Base-by-base conservation (phyloP, 768 basidiomycete species). In the Scleroderma citrinum region DNA sequence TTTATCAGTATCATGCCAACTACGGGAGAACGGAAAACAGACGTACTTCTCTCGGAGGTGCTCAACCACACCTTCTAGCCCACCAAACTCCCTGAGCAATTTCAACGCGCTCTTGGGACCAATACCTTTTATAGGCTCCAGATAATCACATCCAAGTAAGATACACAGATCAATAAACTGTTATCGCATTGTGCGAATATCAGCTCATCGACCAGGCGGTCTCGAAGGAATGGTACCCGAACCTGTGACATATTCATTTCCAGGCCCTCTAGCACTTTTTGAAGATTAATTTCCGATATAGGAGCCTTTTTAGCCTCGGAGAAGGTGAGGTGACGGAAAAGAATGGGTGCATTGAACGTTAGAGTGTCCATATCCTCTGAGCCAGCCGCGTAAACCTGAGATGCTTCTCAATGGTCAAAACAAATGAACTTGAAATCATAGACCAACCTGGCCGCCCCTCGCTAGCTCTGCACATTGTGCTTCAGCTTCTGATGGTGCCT, bases 311-410 rank as follows among this genome's bases (percentile, higher is more conserved):
- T 92, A 13, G 94, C 94, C 64, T 99, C 96, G 12, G 92, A 93
- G 72, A 98, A 97, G 12, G 96, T 98, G 51, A 99, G 80, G 68
- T 97, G 96, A 24, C 96, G 90, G 57, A 88, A 86, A 8, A 99
- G 76, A 38, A 95, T 84, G 2, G 96, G 95, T 0, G 95, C 73
- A 56, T 81, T 78, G 74, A 99, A 99, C 1, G 96, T 99, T 19
- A 99, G 81, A 7, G 96, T 99, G 60, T 99, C 96, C 96, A 99
- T 99, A 67, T 99, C 96, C 69, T 98, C 96, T 0, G 94, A 96
- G 13, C 96, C 96, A 7, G 96, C 94, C 1, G 91, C 96, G 64
- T 91, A 98, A 23, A 98, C 92, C 90, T 92, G 45, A 26, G 46
- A 34, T 13, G 43, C 10, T 14, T 16, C 13, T 56, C 40, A 45